phyloP scores from a whole-genome alignment of 208 protist species.

The Trichomonas gallinae region DNA sequence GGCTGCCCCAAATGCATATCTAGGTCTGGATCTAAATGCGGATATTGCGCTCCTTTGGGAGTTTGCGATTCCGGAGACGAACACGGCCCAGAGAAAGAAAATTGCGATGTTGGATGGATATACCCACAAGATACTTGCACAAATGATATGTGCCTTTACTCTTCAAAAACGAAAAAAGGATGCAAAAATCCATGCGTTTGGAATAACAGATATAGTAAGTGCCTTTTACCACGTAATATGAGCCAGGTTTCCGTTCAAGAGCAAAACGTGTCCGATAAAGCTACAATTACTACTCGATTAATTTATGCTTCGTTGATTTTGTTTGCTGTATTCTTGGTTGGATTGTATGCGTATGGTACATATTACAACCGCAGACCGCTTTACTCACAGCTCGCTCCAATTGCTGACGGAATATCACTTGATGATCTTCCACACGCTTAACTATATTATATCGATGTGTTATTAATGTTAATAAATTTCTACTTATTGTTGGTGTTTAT shows the following conservation, averaged over 20 bases:
- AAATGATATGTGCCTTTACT: not conserved
- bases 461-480: not conserved
- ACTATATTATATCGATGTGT: not conserved
- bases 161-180: not conserved
- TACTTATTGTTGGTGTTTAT: too few relatives aligned
- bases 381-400: not conserved
- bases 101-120: not conserved
- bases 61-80: not conserved
- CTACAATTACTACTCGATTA: not conserved
- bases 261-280: not conserved
- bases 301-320: not conserved
- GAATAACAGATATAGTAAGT: not conserved
- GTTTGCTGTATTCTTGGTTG: not conserved
- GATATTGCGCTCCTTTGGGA: not conserved
- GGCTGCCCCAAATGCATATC: not conserved
- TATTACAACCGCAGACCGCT: not conserved
- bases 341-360: not conserved
- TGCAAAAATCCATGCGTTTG: not conserved
- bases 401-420: not conserved
- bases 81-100: not conserved
- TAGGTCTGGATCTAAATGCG: not conserved
- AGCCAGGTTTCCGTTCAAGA: not conserved
- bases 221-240: not conserved
- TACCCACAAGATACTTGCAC: not conserved
- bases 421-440: not conserved